phyloP scores from a whole-genome alignment of 148 eudicot species.

The Arctostaphylos glauca region DNA sequence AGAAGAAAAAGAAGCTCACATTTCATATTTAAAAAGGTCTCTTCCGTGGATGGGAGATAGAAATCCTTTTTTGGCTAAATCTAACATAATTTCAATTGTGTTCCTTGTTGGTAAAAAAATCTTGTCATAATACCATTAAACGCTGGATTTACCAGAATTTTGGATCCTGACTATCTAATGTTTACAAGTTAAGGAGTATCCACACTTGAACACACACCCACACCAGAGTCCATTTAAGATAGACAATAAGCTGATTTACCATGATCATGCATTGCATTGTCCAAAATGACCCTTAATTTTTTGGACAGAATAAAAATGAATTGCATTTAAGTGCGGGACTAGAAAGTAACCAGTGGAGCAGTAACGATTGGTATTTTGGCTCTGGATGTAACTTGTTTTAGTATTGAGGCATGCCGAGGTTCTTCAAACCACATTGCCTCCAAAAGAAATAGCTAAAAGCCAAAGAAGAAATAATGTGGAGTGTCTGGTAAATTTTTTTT shows the following conservation, averaged over 20 bases:
- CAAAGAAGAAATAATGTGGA: neutral
- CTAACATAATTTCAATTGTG: neutral
- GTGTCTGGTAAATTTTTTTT: neutral
- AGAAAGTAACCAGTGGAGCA: neutral
- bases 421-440: neutral
- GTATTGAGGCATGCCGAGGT: neutral
- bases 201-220: neutral
- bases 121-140: neutral
- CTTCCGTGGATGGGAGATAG: neutral
- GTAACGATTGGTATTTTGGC: neutral
- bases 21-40: neutral
- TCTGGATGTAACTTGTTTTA: neutral
- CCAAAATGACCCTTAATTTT: neutral
- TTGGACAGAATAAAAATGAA: neutral
- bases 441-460: neutral
- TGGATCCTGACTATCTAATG: neutral
- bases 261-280: neutral
- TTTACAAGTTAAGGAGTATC: neutral
- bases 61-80: neutral
- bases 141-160: neutral
- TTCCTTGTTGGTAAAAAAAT: neutral
- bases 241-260: neutral
- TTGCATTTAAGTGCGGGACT: neutral
- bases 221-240: neutral
- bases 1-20: neutral